Evolutionary conservation across 768 basidiomycete genomes (phyloP), one percentile per base, ranked within the genome.

Genomic region (Lactarius evosmus): DNA sequence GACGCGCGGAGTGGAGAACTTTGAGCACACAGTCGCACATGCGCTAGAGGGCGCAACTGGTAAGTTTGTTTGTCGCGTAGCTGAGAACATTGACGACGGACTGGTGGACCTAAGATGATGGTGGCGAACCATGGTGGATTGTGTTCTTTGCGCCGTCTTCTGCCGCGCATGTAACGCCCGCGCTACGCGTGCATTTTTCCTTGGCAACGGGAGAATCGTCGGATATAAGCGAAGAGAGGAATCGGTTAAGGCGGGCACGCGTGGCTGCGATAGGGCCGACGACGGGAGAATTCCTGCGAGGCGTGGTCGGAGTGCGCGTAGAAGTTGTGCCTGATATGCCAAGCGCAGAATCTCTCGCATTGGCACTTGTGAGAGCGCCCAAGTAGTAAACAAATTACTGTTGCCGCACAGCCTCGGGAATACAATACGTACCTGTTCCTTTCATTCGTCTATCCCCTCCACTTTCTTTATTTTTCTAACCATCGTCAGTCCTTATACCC

Each of bases 91-190:
- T 22, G n/a, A 29, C 22, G 17, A 41, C 34, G 51, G n/a, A 22
- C 33, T 22, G 50, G 27, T 49, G 46, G 46, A 49, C 46, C 16
- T 25, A 50, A 27, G 25, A 54, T 12, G 51, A 55, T 22, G 40
- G 30, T 46, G 58, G 46, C 33, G 56, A 66, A 22, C 55, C 55
- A 11, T 86, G 85, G 82, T 92, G 90, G 91, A 82, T 90, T 1
- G 82, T 86, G 22, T 83, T 83, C 70, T 92, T 92, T 69, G 88
- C 90, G 0, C 90, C 90, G 4, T 92, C 90, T 1, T 81, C 83
- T 2, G 86, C 88, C 0, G 79, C 78, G 29, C 81, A 83, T 53
- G 85, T 82, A 19, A 72, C 76, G 7, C 87, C 88, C 2, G 71
- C 77, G 12, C 66, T 92, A 38, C 72, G 71, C 8, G 70, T 77